Evolutionary conservation across 768 basidiomycete genomes (phyloP), one percentile per base, ranked within the genome.

Genomic region (Lyophyllum decastes): DNA sequence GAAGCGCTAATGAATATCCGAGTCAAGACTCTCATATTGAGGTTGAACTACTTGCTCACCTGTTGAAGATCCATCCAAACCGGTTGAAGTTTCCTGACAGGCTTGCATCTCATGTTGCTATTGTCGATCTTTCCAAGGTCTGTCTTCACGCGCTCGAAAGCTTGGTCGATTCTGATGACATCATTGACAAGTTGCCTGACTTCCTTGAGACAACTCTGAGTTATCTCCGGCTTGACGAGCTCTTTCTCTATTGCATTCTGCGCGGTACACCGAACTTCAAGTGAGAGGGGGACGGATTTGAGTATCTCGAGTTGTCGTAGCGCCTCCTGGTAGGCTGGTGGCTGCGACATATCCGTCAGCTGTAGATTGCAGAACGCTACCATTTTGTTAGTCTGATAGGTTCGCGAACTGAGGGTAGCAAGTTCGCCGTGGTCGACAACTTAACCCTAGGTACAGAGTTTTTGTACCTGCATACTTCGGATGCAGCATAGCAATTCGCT

Each of bases 81-180:
- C 38, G 56, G 60, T 27, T 54, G 56, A 16, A 61, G n/a, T 33
- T 43, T 21, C 40, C 58, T 44, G n/a, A 52, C 48, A 26, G 56
- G 56, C 35, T 61, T 58, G n/a, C 48, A 41, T 17, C 27, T 40
- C 34, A 61, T 58, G 8, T 25, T 25, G 6, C 26, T 30, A 21
- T 3, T 35, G 35, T 61, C 60, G 30, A 61, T 35, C 16, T 38
- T 40, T 1, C 27, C 52, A 41, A 61, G 40, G 33, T 52, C 56
- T 24, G 54, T 58, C 30, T 61, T 61, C 27, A 58, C 25, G 16
- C 53, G 52, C 47, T 61, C 60, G 26, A 61, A 58, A 24, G 52
- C 56, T 30, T 61, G 60, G 30, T 61, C 60, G n/a, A 61, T 51
- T 40, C 54, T 58, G 12, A 61, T 52, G 38, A 61, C 22, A 46